Percentiles rank a stretch among this genome's conserved stretches.
phyloP scores from a whole-genome alignment of 305 asterid genomes.

The Striga hermonthica region DNA sequence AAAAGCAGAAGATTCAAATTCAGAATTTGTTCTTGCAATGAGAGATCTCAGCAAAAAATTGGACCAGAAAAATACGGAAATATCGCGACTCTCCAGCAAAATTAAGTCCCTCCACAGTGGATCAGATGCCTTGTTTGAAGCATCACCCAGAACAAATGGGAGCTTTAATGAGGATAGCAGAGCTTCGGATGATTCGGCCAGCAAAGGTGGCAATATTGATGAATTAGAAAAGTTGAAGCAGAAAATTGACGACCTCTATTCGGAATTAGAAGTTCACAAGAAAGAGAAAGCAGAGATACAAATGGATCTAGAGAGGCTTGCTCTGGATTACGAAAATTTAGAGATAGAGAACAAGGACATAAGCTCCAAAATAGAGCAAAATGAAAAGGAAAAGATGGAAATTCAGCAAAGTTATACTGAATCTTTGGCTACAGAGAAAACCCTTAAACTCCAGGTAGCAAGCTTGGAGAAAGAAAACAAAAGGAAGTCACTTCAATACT shows the following conservation, averaged over 20 bases:
- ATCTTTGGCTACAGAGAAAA: slow-evolving; percentile 51
- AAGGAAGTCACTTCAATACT: slow-evolving; percentile 47
- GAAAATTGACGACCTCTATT: slow-evolving; percentile 44
- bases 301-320: slow-evolving; percentile 49
- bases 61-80: slow-evolving; percentile 66
- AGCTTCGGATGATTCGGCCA: slow-evolving; percentile 32
- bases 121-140: slow-evolving; percentile 35
- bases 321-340: slow-evolving; percentile 47
- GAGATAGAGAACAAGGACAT: slow-evolving; percentile 52
- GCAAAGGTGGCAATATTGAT: slow-evolving; percentile 36
- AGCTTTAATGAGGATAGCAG: slow-evolving; percentile 38
- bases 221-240: slow-evolving; percentile 54
- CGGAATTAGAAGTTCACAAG: slow-evolving; percentile 61
- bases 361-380: slow-evolving; percentile 46
- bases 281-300: slow-evolving; percentile 54
- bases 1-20: slow-evolving; percentile 81
- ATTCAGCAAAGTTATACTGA: slow-evolving; percentile 47
- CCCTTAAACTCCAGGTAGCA: slow-evolving; percentile 50
- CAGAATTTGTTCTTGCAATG: slow-evolving; percentile 73
- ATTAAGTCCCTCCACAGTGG: slow-evolving; percentile 44
- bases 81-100: slow-evolving; percentile 57
- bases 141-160: slow-evolving; percentile 32
- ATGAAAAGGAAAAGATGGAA: slow-evolving; percentile 47
- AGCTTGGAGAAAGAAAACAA: slow-evolving; percentile 53
- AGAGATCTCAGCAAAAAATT: slow-evolving; percentile 70